Conservation (phyloP, 805 yeast species). For the Saturnispora dispora region DNA sequence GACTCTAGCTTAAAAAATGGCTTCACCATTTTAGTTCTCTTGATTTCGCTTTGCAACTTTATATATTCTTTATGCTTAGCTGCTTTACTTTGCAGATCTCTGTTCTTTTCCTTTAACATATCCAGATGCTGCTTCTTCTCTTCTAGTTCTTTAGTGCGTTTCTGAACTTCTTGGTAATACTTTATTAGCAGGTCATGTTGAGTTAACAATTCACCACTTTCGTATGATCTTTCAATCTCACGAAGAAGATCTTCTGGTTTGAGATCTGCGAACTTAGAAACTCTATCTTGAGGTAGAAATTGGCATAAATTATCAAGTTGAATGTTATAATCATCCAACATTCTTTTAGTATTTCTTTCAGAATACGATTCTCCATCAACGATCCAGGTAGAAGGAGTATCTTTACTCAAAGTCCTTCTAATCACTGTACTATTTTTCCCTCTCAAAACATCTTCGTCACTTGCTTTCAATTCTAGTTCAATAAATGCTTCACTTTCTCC, state of each 20-base stretch:
- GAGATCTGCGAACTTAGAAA: constrained; percentile 80
- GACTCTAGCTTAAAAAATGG: constrained; percentile 29
- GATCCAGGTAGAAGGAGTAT: constrained; percentile 39
- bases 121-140: constrained; percentile 26
- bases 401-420: constrained; percentile 36
- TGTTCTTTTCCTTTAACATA: constrained; percentile 30
- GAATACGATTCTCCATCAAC: constrained; percentile 33
- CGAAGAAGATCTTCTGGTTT: constrained; percentile 63
- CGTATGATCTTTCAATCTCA: constrained; percentile 78
- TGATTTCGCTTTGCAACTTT: constrained; percentile 33
- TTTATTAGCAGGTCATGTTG: constrained; percentile 49
- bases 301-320: constrained; percentile 91
- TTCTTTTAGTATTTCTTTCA: constrained; percentile 38
- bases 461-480: constrained; percentile 41
- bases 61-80: constrained; percentile 37
- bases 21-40: constrained; percentile 29
- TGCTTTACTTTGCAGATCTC: constrained; percentile 36
- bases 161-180: constrained; percentile 35
- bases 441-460: constrained; percentile 21
- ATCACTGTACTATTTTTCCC: constrained; percentile 26
- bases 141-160: constrained; percentile 22
- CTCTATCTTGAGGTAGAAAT: constrained; percentile 91
- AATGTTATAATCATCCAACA: constrained; percentile 48
- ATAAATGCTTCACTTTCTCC: constrained; percentile 42
- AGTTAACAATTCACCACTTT: constrained; percentile 44